Evolutionary conservation across 176 grass and related monocot species (phyloP).

Genomic region (Bolboschoenus planiculmis): DNA sequence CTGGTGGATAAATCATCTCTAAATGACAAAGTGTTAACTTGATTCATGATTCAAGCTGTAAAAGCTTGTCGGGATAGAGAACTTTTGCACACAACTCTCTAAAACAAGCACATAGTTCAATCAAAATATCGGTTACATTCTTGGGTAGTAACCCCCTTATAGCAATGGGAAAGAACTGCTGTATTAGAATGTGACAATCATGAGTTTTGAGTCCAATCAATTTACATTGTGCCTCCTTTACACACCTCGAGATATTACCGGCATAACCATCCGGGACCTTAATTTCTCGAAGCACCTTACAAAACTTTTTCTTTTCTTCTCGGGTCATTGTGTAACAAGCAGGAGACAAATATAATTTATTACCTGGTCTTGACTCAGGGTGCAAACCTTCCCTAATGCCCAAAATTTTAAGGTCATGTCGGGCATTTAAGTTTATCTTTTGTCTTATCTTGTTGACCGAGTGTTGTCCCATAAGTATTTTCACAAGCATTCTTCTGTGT

Average conservation of each 20-base stretch:
- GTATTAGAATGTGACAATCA: conserved; percentile 26
- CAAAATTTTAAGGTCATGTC: not conserved
- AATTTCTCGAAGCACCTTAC: conserved; percentile 9
- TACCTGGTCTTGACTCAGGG: not conserved
- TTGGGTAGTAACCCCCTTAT: not conserved
- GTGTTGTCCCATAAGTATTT: not conserved
- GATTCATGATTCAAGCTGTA: not conserved
- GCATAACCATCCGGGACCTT: conserved; percentile 17
- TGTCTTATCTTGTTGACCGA: not conserved
- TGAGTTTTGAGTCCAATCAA: conserved; percentile 18
- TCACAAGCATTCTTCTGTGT: conserved; percentile 7
- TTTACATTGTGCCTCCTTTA: conserved; percentile 13
- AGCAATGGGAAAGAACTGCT: conserved; percentile 20
- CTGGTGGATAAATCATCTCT: conserved; percentile 5
- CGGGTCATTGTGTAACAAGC: conserved; percentile 3
- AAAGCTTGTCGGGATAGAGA: conserved; percentile 2
- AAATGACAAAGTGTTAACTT: conserved; percentile 18
- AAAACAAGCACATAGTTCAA: conserved; percentile 9
- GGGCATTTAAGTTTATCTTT: conserved; percentile 19
- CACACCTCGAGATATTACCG: conserved; percentile 17
- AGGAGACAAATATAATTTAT: conserved; percentile 1
- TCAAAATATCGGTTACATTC: not conserved
- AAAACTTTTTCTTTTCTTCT: conserved; percentile 7
- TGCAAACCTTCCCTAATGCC: conserved; percentile 7
- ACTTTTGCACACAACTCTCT: conserved; percentile 5